These are phyloP conservation scores for Blastobotrys proliferans DNA, from an alignment of 1,139 yeast species.

Conservation along the genomic window DNA sequence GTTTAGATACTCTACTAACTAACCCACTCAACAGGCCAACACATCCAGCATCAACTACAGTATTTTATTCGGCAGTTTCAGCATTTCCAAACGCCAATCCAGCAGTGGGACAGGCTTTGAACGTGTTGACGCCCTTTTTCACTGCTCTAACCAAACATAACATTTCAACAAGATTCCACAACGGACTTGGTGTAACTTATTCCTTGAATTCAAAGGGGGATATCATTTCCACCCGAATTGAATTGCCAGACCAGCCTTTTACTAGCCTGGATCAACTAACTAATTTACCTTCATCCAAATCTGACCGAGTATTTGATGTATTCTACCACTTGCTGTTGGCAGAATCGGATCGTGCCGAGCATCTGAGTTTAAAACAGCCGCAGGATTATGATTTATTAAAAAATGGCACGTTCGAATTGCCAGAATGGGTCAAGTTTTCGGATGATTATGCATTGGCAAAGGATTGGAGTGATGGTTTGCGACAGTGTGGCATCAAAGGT, in stretches of 20 bases:
- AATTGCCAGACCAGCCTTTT: conserved; percentile 32
- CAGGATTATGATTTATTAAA: conserved; percentile 34
- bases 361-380: conserved; percentile 34
- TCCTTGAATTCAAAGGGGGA: conserved; percentile 34
- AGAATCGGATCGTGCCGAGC: conserved; percentile 32
- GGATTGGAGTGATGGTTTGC: conserved; percentile 40
- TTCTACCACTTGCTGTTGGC: conserved; percentile 37
- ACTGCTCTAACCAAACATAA: conserved; percentile 38
- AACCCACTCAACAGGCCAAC: conserved; percentile 24
- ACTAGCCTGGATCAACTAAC: conserved; percentile 33
- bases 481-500: conserved; percentile 36
- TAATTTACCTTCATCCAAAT: conserved; percentile 28
- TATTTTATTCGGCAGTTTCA: conserved; percentile 31
- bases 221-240: conserved; percentile 34
- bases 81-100: conserved; percentile 36
- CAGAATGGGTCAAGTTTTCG: conserved; percentile 36
- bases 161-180: conserved; percentile 36
- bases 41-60: conserved; percentile 31
- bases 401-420: conserved; percentile 34
- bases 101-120: conserved; percentile 35
- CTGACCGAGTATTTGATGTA: conserved; percentile 37
- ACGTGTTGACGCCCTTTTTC: conserved; percentile 38
- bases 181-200: conserved; percentile 34
- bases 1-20: neutral
- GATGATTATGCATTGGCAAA: conserved; percentile 39